Evolutionary conservation across 352 stramenopile genomes (phyloP), one percentile per base, ranked within the genome.

Genomic region (Globisporangium alternatum): DNA sequence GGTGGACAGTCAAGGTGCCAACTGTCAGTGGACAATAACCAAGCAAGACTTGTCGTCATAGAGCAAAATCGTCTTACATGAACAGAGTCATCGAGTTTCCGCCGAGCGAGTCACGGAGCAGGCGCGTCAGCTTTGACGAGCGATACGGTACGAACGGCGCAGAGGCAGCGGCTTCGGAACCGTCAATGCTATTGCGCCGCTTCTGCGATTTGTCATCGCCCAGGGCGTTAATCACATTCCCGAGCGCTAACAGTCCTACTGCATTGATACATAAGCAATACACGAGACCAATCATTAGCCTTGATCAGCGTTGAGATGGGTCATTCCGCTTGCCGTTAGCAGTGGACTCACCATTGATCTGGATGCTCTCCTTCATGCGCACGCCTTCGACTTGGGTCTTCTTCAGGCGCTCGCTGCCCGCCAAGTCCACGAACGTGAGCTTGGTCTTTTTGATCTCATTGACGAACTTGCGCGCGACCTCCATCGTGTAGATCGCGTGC

Each of bases 401-500:
- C 59, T 86, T 88, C 2, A 83, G 44, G 2, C 79, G 66, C 54
- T 88, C 79, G 37, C 79, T 88, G 7, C 79, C 77, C 19, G 79
- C 79, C 47, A 88, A 68, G 53, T 88, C 79, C 17, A 88, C 79
- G 56, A 88, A 88, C 10, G 77, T 86, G 45, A 88, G 63, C 58
- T 88, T 88, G 9, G 74, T 76, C 49, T 74, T 77, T 31, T 83
- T 82, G 48, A 67, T 82, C 62, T 77, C 69, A 30, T 70, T 80
- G 15, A 61, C 58, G 37, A 77, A 74, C 62, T 74, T 74, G 22
- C 75, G 76, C 19, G 70, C 59, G 5, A 86, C 66, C 45, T 83
- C 78, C 67, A 88, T 68, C 3, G 75, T 86, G 62, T 83, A 88
- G 21, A 88, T 76, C 5, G 77, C 81, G 43, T 90, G 81, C 0